phyloP scores from a whole-genome alignment of 2,329 filamentous ascomycete genomes.

The Colletotrichum sp. region DNA sequence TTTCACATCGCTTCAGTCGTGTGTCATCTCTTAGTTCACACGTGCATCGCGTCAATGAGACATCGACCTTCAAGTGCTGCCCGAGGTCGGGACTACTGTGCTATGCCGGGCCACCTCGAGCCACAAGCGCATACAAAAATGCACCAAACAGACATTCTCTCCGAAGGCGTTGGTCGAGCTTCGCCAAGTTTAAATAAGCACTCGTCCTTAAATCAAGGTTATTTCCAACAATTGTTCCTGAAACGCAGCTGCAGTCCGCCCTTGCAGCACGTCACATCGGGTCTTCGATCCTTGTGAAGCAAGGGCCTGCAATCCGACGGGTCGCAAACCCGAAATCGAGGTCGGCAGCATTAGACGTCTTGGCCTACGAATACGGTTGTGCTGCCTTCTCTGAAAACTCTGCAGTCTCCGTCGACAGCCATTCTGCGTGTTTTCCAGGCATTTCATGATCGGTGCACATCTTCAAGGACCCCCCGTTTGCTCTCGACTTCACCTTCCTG shows the following conservation, averaged over 20 bases:
- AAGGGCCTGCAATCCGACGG: neutral
- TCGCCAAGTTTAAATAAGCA: constrained; percentile 11
- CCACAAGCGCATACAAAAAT: neutral
- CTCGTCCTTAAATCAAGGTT: constrained; percentile 7
- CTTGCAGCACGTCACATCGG: neutral
- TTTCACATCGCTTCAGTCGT: neutral
- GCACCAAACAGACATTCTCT: neutral
- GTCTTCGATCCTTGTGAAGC: neutral
- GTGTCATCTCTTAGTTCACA: neutral
- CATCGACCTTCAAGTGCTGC: neutral
- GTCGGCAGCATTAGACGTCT: neutral
- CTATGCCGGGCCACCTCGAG: neutral
- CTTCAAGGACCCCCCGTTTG: neutral
- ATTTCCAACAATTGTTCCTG: neutral
- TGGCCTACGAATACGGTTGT: neutral
- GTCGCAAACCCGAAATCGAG: neutral
- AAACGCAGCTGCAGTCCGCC: constrained; percentile 1
- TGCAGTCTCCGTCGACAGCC: neutral
- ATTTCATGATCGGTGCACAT: neutral
- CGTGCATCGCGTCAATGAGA: neutral
- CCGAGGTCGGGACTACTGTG: neutral
- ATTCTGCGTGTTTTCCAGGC: neutral
- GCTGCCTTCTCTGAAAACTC: neutral
- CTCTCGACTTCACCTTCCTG: too few species aligned
- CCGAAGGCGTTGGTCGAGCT: neutral